These are phyloP conservation scores for Podaxis sp. DNA, from an alignment of 768 basidiomycete species.

Conservation along the genomic window DNA sequence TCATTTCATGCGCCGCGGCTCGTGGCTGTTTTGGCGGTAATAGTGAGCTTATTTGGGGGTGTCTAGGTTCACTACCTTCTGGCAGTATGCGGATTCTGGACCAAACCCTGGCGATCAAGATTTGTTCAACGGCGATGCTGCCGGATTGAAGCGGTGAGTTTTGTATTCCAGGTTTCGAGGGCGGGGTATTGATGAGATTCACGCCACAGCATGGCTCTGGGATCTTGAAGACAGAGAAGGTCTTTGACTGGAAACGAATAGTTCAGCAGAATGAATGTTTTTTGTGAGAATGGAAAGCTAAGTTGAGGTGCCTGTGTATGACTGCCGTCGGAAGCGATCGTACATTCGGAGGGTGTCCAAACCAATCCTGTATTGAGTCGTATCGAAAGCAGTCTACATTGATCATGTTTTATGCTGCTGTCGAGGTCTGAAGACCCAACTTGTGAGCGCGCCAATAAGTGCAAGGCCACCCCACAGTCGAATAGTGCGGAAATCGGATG, in stretches of 20 bases:
- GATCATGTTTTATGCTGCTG: background rate
- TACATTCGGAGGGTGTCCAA: background rate
- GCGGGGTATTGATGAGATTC: background rate
- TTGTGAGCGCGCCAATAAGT: background rate
- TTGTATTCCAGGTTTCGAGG: background rate
- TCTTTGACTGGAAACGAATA: background rate
- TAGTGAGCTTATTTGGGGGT: background rate
- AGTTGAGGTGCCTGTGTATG: background rate
- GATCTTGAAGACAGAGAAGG: background rate
- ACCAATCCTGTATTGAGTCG: background rate
- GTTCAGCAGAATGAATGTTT: background rate
- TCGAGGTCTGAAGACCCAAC: background rate
- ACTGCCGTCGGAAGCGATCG: background rate
- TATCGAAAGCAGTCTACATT: background rate
- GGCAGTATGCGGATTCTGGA: slow-evolving; percentile 54
- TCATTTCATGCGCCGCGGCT: background rate
- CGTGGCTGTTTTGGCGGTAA: background rate
- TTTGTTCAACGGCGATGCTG: slow-evolving; percentile 45
- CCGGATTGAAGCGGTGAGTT: slow-evolving; percentile 12
- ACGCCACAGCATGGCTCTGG: background rate
- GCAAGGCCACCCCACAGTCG: background rate
- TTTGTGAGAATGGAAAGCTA: background rate
- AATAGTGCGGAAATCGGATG: background rate
- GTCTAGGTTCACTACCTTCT: slow-evolving; percentile 49
- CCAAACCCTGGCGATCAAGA: slow-evolving; percentile 58